Evolutionary conservation across 306 rosid genomes (phyloP).

Genomic region (Gleditsia sinensis): DNA sequence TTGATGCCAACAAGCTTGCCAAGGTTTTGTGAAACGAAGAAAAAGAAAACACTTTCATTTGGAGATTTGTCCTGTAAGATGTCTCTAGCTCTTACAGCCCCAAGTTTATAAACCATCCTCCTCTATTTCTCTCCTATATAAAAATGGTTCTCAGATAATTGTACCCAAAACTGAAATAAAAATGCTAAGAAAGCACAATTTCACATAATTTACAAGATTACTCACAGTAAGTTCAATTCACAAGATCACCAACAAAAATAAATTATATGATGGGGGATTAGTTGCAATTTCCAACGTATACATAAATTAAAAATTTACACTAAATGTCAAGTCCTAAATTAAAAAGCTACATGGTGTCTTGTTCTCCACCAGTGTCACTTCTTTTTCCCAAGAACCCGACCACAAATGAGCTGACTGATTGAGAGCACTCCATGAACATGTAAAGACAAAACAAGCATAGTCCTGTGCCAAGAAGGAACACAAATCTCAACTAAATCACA

Average conservation of each 20-base stretch:
- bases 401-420: constrained; percentile 47
- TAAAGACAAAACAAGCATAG: constrained; percentile 85
- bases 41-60: too few relatives aligned
- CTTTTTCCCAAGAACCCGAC: constrained; percentile 60
- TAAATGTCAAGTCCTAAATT: constrained; percentile 24
- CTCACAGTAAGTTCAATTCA: constrained; percentile 13
- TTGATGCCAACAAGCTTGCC: neutral
- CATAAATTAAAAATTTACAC: neutral
- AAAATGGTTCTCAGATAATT: neutral
- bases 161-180: neutral
- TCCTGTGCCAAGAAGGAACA: constrained; percentile 48
- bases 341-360: constrained; percentile 51
- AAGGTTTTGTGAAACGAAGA: neutral
- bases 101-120: neutral
- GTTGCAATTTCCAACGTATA: constrained; percentile 16
- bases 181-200: neutral
- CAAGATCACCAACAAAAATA: constrained; percentile 30
- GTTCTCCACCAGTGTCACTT: constrained; percentile 46
- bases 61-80: too few relatives aligned
- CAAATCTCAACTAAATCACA: constrained; percentile 2
- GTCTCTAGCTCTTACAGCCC: too few relatives aligned
- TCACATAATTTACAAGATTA: neutral
- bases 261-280: neutral
- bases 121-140: neutral
- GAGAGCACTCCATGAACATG: constrained; percentile 66